These are phyloP conservation scores for Colletotrichum navitas DNA, from an alignment of 2,329 filamentous ascomycete species.

Conservation along the genomic window DNA sequence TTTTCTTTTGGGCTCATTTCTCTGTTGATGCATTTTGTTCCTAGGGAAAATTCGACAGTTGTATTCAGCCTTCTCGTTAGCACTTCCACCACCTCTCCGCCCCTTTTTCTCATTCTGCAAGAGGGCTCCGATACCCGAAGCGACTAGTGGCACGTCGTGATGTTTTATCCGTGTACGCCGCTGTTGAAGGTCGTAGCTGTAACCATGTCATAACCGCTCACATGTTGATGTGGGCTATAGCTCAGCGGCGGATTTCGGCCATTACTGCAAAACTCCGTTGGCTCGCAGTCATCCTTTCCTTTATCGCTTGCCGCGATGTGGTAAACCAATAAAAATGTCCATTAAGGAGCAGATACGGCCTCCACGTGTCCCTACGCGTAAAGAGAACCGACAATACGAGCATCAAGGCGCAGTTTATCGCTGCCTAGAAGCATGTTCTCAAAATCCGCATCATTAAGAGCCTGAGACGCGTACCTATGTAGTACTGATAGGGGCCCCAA, in stretches of 20 bases:
- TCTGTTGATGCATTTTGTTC: too few relatives aligned
- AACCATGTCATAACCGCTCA: neutral
- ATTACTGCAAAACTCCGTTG: neutral
- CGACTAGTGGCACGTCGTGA: neutral
- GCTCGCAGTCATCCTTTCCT: neutral
- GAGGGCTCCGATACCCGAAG: neutral
- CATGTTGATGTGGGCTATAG: neutral
- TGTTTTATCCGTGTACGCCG: neutral
- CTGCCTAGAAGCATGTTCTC: neutral
- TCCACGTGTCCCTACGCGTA: neutral
- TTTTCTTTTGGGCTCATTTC: too few relatives aligned
- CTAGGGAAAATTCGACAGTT: neutral
- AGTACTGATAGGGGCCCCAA: neutral
- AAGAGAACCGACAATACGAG: neutral
- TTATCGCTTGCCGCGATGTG: constrained; percentile 4
- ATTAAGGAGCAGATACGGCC: neutral
- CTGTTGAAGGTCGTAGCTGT: too few relatives aligned
- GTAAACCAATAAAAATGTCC: neutral
- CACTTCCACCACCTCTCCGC: neutral
- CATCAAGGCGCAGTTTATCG: neutral
- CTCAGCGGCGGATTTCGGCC: neutral
- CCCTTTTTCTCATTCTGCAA: neutral
- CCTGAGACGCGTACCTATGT: neutral
- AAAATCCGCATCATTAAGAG: neutral
- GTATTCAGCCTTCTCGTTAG: too few relatives aligned